Evolutionary conservation across 2,329 filamentous ascomycete genomes (phyloP), one percentile per base, ranked within the genome.

Genomic region (Xenosphaeropsis pyriputrescens): DNA sequence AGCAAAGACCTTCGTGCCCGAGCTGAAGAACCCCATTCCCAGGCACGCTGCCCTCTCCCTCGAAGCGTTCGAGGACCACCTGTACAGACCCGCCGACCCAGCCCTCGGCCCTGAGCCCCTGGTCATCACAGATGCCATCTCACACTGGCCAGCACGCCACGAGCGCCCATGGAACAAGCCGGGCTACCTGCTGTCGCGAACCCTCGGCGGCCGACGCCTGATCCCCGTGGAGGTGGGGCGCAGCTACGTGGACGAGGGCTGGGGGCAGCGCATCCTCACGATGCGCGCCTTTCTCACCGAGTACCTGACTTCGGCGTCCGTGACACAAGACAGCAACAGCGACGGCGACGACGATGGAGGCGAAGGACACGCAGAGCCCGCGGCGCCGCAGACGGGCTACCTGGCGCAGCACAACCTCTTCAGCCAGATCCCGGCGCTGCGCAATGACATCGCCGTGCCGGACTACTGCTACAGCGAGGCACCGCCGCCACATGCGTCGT

Each of bases 391-490:
- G n/a, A 75, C 68, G 9, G 85, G 79, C 11, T 98, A 98, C 55
- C 73, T 98, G 33, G 91, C 91, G 7, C 91, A 98, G 53, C 85
- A 96, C 59, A 76, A 89, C 47, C 70, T 98, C 29, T 79, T 96
- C 49, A 59, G 68, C 0, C 91, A 96, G 53, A 79, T 98, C 11
- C 86, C 88, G 1, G 57, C 65, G 1, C 64, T 98, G 3, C 69
- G 78, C 12, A 65, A 71, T 42, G 89, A 96, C 56, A 83, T 96
- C 39, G 60, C 61, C 17, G 68, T 85, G 11, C 91, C 89, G 0
- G 88, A 96, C 55, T 85, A 83, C 54, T 93, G 85, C 64, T 93
- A 81, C 62, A 72, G 77, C 5, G 57, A 65, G 2, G 79, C 82
- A 0, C 79, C 83, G 2, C 16, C 52, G 0, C 61, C 61, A 0